These are phyloP conservation scores for Secale cereale DNA, from an alignment of 176 grass and related monocot species.

Conservation along the genomic window DNA sequence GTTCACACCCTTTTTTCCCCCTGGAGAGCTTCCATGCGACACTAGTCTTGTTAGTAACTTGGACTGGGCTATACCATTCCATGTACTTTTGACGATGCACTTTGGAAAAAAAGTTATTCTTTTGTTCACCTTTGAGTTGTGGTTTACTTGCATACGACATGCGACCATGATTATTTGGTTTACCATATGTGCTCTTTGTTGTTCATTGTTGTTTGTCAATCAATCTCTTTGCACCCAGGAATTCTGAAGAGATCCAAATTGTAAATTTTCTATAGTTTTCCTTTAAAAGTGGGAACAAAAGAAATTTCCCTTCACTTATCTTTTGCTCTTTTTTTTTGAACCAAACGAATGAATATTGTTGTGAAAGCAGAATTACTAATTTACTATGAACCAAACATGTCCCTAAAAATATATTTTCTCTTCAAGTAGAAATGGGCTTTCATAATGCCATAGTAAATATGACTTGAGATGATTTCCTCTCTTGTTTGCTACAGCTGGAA, in stretches of 20 bases:
- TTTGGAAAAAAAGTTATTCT: not conserved
- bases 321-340: not conserved
- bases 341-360: no score
- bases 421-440: no score
- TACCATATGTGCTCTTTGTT: not conserved
- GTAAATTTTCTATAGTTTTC: not conserved
- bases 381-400: no score
- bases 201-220: not conserved
- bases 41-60: slow-evolving; percentile 13
- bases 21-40: not conserved
- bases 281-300: not conserved
- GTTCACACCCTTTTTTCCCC: not conserved
- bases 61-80: slow-evolving; percentile 12
- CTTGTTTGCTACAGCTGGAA: not conserved
- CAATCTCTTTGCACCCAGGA: not conserved
- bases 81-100: slow-evolving; percentile 19
- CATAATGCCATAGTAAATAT: no score
- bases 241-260: not conserved
- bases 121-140: not conserved
- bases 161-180: not conserved
- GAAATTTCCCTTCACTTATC: not conserved
- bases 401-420: no score
- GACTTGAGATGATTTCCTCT: no score
- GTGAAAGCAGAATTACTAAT: no score
- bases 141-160: not conserved